Base-by-base conservation (phyloP, 768 basidiomycete species). In the Pleurotus pulmonarius region DNA sequence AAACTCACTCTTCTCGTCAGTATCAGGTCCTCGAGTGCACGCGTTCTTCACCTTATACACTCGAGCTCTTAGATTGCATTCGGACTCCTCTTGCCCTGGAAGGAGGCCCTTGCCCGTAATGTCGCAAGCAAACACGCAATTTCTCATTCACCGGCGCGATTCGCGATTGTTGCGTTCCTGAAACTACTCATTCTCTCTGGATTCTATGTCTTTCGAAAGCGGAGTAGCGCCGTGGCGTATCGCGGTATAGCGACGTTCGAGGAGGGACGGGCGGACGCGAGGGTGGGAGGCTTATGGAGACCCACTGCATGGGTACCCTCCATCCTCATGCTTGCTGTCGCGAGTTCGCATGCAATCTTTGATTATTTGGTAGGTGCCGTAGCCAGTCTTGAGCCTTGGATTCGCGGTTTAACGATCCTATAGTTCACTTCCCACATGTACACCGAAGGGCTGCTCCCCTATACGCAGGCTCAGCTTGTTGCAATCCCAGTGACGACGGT, bases 121-220 rank as follows among this genome's bases (percentile, higher is more conserved):
- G 12, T 49, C 48, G 16, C 26, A 13, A 38, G 18, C 26, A 34
- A 20, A 41, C 38, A 53, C 39, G 37, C 51, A 9, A 20, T 34
- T 16, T 41, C 51, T 16, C n/a, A 53, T 41, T 12, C 51, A n/a
- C 25, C 51, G 15, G 13, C 24, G n/a, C 18, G 34, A 39, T 53
- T 53, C 3, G 39, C 39, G 12, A 3, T 53, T 5, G n/a, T 53
- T 1, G 51, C 37, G 24, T 16, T 15, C n/a, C 39, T 53, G 7
- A 53, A 53, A 29, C 15, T 53, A 25, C 51, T 41, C 24, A 39
- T 53, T 20, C 51, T 53, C 8, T 53, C n/a, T 18, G 41, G 41
- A 16, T 44, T 9, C 29, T 34, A 34, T 11, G 3, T 34, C 29
- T 34, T 34, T 34, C 29, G 29, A 34, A 34, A 34, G 11, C 29